Evolutionary conservation across 176 grass and related monocot species (phyloP), one percentile per base, ranked within the genome.

Genomic region (Ananas comosus): DNA sequence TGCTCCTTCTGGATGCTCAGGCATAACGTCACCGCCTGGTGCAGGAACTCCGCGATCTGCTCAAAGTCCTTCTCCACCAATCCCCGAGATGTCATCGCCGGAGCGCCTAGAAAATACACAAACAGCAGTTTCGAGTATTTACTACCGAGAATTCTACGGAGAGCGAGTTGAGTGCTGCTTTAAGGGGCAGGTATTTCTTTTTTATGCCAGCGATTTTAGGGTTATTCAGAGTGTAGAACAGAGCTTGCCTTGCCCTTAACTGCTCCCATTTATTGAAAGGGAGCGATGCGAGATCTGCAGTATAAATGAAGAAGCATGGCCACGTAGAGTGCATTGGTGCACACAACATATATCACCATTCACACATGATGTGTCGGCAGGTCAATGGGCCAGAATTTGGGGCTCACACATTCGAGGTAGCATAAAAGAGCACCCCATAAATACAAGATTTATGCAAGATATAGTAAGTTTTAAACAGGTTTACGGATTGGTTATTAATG

Each of bases 21-120:
- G 86, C 93, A 97, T 76, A 97, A 68, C 53, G 76, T 90, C 64
- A 97, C 93, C 0, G 93, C 83, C 71, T 83, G 93, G 86, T 97
- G 89, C 72, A 97, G 93, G 89, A 92, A 97, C 86, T 97, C 88
- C 0, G 79, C 88, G 0, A 97, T 92, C 80, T 88, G 89, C 86
- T 87, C 89, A 0, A 97, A 97, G 71, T 97, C 93, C 82, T 97
- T 97, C 83, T 97, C 86, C 1, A 90, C 72, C 53, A 97, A 68
- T 53, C 93, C 93, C 61, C 93, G 82, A 0, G 93, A 97, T 11
- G 93, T 92, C 93, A 92, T 97, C 1, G 93, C 93, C 10, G 86
- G 93, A 33, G 93, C 5, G 66, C 93, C 93, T 97, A 70, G 50
- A 67, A 76, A 76, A 19, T 19, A 49, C 68, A 68, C 25, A 73